Percentiles rank a stretch among this genome's conserved stretches.
phyloP scores from a whole-genome alignment of 2,329 filamentous ascomycete species.

The Talaromyces sp. region DNA sequence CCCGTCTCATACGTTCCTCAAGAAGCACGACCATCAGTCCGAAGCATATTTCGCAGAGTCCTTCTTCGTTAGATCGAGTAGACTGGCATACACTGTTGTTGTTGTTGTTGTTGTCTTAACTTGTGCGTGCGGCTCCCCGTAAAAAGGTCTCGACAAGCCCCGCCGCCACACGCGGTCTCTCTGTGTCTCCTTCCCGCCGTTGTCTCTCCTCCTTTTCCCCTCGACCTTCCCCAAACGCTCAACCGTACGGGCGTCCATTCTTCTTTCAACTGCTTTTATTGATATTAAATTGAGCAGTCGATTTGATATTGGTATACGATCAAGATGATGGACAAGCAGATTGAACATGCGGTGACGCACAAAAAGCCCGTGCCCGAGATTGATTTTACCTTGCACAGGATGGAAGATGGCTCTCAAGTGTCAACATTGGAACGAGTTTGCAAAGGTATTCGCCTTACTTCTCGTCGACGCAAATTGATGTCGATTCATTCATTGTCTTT shows the following conservation, averaged over 20 bases:
- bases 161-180: constrained; percentile 10
- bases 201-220: background rate
- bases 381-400: constrained; percentile 95
- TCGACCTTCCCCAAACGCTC: background rate
- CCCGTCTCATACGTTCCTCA: background rate
- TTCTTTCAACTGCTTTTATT: background rate
- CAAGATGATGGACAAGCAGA: constrained; percentile 20
- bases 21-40: background rate
- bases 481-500: constrained; percentile 8
- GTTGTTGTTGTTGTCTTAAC: background rate
- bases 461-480: background rate
- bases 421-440: constrained; percentile 93
- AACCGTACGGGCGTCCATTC: background rate
- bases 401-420: constrained; percentile 95
- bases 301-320: background rate
- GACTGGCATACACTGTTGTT: constrained; percentile 4
- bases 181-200: background rate
- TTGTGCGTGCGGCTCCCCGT: constrained; percentile 8
- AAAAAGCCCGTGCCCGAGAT: constrained; percentile 97
- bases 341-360: constrained; percentile 86
- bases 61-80: background rate
- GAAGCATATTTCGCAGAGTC: background rate
- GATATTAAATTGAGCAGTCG: background rate
- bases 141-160: constrained; percentile 6
- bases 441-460: constrained; percentile 66